phyloP scores from a whole-genome alignment of 2,329 filamentous ascomycete genomes.

The Diplodia scrobiculata region DNA sequence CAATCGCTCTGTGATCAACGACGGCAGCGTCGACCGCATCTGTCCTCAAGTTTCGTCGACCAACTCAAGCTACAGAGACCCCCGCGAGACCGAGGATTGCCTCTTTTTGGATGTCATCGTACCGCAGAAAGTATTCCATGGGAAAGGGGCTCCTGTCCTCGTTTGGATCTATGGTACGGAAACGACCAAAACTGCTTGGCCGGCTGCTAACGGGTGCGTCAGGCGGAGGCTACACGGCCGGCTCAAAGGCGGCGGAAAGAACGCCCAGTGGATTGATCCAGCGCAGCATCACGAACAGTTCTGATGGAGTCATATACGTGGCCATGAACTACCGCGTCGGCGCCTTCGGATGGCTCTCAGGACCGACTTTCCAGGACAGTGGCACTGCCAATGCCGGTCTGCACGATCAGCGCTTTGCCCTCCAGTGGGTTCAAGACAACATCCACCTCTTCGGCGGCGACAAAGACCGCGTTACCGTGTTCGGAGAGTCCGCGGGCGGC shows the following conservation, averaged over 20 bases:
- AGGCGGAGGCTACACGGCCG: slow-evolving; percentile 46
- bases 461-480: slow-evolving; percentile 50
- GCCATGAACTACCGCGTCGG: slow-evolving; percentile 49
- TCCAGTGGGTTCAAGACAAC: slow-evolving; percentile 55
- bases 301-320: slow-evolving; percentile 50
- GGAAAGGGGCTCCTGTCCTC: slow-evolving; percentile 42
- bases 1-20: slow-evolving; percentile 51
- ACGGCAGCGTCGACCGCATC: slow-evolving; percentile 42
- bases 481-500: slow-evolving; percentile 49
- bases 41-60: neutral
- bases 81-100: slow-evolving; percentile 41
- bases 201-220: neutral
- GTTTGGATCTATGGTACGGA: slow-evolving; percentile 50
- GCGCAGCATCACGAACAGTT: slow-evolving; percentile 3
- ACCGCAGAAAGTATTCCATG: slow-evolving; percentile 39
- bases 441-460: slow-evolving; percentile 54
- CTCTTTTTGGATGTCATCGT: slow-evolving; percentile 47
- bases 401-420: slow-evolving; percentile 47
- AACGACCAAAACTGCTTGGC: neutral
- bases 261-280: neutral
- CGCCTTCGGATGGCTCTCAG: slow-evolving; percentile 53
- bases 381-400: slow-evolving; percentile 51
- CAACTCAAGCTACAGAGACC: neutral
- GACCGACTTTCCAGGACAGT: slow-evolving; percentile 48
- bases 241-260: neutral